These are phyloP conservation scores for Leccinellum luteum DNA, from an alignment of 768 basidiomycete species.

Conservation along the genomic window DNA sequence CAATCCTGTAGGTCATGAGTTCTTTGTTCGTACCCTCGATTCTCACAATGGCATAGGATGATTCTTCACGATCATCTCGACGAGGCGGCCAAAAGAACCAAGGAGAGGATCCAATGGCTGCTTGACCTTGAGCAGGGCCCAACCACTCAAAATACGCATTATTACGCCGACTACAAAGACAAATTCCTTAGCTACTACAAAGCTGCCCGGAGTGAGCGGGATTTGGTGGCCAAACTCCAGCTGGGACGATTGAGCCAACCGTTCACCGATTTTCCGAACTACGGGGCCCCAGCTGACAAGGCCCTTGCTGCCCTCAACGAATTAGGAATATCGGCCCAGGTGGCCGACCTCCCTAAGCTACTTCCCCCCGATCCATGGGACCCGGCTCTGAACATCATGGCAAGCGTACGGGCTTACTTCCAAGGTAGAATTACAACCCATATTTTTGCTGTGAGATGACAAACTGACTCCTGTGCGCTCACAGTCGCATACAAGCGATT, in stretches of 20 bases:
- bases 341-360: slow-evolving; percentile 47
- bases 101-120: slow-evolving; percentile 46
- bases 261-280: too few relatives aligned
- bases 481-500: slow-evolving; percentile 50
- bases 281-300: slow-evolving; percentile 24
- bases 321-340: slow-evolving; percentile 32
- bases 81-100: slow-evolving; percentile 37
- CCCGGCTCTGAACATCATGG: slow-evolving; percentile 63
- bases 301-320: slow-evolving; percentile 18
- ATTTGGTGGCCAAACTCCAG: slow-evolving; percentile 11
- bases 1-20: slow-evolving; percentile 38
- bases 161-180: slow-evolving; percentile 45
- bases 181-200: slow-evolving; percentile 54
- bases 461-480: not conserved
- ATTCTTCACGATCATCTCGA: slow-evolving; percentile 52
- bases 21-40: too few relatives aligned
- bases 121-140: slow-evolving; percentile 48
- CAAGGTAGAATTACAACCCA: slow-evolving; percentile 48
- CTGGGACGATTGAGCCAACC: not conserved
- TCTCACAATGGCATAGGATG: slow-evolving; percentile 32
- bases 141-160: slow-evolving; percentile 51
- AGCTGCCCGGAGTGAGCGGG: slow-evolving; percentile 16
- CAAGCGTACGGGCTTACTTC: slow-evolving; percentile 69
- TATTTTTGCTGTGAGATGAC: not conserved
- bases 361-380: slow-evolving; percentile 52